Conservation (phyloP, 164 flowering plant species). For the Liriodendron chinense region DNA sequence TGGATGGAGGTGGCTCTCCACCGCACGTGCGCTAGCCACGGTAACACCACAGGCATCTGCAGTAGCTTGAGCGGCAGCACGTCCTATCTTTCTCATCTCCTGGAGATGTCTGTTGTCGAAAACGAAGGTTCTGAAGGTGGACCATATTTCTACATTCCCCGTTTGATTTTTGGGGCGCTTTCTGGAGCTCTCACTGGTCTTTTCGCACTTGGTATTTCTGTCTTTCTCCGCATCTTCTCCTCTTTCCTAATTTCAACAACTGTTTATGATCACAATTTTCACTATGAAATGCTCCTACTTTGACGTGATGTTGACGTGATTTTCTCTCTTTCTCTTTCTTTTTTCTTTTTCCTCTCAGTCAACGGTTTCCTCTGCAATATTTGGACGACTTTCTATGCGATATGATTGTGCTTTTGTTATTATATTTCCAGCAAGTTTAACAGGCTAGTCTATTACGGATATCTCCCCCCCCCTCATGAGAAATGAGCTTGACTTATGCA, state of each 20-base stretch:
- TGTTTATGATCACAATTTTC: not conserved
- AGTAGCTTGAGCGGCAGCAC: not conserved
- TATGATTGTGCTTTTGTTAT: too few species aligned
- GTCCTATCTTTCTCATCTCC: not conserved
- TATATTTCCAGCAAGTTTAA: too few species aligned
- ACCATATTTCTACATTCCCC: conserved; percentile 26
- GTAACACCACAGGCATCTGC: conserved; percentile 9
- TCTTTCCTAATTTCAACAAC: too few species aligned
- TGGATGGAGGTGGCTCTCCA: conserved; percentile 10
- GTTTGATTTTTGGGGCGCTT: conserved; percentile 30
- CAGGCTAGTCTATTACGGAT: too few species aligned
- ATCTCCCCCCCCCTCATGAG: too few species aligned
- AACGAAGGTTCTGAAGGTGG: not conserved
- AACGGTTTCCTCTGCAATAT: not conserved
- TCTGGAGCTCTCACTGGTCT: conserved; percentile 51
- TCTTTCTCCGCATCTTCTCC: not conserved
- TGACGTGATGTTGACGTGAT: not conserved
- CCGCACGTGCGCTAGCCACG: conserved; percentile 10
- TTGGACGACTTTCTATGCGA: too few species aligned
- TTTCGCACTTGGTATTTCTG: conserved; percentile 47
- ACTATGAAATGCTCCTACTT: not conserved
- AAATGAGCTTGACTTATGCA: too few species aligned
- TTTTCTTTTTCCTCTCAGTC: not conserved
- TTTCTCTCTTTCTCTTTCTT: not conserved
- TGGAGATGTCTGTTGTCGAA: not conserved